Conservation (phyloP, 257 asterid species). For the Salvia hispanica region DNA sequence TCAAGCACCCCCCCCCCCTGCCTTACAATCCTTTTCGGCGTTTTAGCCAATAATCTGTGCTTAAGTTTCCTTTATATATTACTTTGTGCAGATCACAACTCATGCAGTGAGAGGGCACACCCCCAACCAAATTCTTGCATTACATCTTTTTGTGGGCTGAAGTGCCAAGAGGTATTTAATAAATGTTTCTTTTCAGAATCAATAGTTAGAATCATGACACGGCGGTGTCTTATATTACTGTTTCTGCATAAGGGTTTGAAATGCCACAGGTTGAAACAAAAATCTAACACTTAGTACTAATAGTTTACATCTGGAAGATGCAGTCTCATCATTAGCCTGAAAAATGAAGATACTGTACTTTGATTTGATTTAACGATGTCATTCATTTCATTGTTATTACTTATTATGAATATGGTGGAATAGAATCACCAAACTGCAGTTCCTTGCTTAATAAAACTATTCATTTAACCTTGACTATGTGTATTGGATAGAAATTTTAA, state of each 20-base stretch:
- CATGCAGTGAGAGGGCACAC: slow-evolving; percentile 57
- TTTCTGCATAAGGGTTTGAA: slow-evolving; percentile 22
- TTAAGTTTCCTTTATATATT: slow-evolving; percentile 22
- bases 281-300: not conserved
- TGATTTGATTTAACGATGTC: not conserved
- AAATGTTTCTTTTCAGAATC: slow-evolving; percentile 21
- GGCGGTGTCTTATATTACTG: not conserved
- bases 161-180: slow-evolving; percentile 84
- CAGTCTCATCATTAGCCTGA: not conserved
- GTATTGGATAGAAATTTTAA: not conserved
- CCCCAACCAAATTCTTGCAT: slow-evolving; percentile 46
- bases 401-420: not conserved
- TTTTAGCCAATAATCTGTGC: slow-evolving; percentile 11
- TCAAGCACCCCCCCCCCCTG: not conserved
- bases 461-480: not conserved
- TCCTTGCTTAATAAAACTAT: not conserved
- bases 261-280: not conserved
- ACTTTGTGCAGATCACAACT: slow-evolving; percentile 65
- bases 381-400: not conserved
- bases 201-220: slow-evolving; percentile 18
- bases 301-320: not conserved
- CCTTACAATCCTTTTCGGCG: not conserved
- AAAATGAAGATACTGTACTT: slow-evolving; percentile 6
- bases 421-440: not conserved
- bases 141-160: slow-evolving; percentile 72